Percentiles rank a stretch among this genome's conserved stretches.
Evolutionary conservation across 768 basidiomycete species (phyloP).

Genomic region (Lactarius sp.): DNA sequence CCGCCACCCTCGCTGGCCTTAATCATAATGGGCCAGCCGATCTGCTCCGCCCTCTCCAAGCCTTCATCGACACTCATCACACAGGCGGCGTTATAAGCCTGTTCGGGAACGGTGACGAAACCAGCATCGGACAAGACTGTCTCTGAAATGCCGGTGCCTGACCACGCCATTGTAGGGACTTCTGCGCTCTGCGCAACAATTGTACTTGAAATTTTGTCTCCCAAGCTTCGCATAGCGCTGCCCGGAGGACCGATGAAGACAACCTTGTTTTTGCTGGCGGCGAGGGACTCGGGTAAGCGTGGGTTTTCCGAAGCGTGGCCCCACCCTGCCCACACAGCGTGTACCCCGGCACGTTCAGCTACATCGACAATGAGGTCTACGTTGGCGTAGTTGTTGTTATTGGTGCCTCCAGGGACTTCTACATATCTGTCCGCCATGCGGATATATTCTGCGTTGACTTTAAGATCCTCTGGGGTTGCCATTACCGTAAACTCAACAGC

Average conservation of each 20-base stretch:
- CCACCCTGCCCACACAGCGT: conserved; percentile 99
- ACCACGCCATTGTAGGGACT: conserved; percentile 99
- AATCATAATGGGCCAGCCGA: conserved; percentile 99
- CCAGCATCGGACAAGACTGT: conserved; percentile 81
- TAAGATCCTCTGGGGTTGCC: conserved; percentile 98
- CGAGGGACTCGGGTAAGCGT: conserved; percentile 87
- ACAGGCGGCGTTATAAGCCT: conserved; percentile 84
- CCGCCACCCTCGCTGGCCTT: conserved; percentile 99
- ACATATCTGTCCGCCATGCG: conserved; percentile 99
- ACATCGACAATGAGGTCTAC: conserved; percentile 98
- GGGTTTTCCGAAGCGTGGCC: conserved; percentile 99
- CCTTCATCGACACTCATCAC: conserved; percentile 87
- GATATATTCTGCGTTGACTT: conserved; percentile 99
- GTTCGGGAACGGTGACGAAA: conserved; percentile 91
- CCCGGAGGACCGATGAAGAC: conserved; percentile 99
- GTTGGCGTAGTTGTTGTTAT: conserved; percentile 99
- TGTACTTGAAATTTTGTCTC: conserved; percentile 99
- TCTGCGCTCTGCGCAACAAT: conserved; percentile 96
- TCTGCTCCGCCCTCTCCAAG: conserved; percentile 71
- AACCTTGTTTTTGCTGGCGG: conserved; percentile 90
- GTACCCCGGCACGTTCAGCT: conserved; percentile 94
- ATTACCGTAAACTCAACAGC: conserved; percentile 98
- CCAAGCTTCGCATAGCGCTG: conserved; percentile 96
- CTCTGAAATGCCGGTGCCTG: conserved; percentile 88
- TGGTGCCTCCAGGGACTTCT: conserved; percentile 96